Conservation (phyloP, 441 rosid species). For the Metrosideros polymorpha region DNA sequence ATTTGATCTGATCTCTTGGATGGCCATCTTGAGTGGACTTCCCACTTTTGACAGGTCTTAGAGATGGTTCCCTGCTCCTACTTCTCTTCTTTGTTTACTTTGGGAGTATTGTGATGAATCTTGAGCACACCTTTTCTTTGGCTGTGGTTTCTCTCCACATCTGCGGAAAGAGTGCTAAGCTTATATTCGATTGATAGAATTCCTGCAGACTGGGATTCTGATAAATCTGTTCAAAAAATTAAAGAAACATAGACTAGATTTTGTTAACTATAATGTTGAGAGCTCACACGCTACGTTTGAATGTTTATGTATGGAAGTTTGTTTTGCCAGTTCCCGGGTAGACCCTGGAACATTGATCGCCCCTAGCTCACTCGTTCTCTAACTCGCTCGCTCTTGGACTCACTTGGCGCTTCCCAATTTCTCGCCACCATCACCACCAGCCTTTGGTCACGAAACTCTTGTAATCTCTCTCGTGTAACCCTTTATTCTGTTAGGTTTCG, state of each 20-base stretch:
- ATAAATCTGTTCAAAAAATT: not conserved
- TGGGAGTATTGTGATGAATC: not conserved
- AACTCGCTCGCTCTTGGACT: not conserved
- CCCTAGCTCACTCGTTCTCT: no score
- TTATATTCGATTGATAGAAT: not conserved
- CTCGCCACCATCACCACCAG: not conserved
- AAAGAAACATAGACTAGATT: not conserved
- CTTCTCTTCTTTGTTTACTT: not conserved
- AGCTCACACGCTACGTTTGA: not conserved
- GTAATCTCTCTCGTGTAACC: not conserved
- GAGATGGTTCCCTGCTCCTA: not conserved
- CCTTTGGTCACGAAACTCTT: not conserved
- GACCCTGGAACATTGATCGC: no score
- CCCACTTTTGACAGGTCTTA: not conserved
- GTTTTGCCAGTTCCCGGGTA: no score
- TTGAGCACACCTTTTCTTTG: not conserved
- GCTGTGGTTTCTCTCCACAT: not conserved
- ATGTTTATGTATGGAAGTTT: no score
- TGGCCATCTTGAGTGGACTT: not conserved
- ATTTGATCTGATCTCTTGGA: not conserved
- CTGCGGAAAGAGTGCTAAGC: not conserved
- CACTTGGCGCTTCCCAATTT: not conserved
- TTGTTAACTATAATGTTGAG: not conserved
- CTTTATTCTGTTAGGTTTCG: not conserved
- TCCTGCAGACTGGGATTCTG: not conserved